phyloP scores from a whole-genome alignment of 192 early-diverging fungal genomes.

The Gigaspora rosea region DNA sequence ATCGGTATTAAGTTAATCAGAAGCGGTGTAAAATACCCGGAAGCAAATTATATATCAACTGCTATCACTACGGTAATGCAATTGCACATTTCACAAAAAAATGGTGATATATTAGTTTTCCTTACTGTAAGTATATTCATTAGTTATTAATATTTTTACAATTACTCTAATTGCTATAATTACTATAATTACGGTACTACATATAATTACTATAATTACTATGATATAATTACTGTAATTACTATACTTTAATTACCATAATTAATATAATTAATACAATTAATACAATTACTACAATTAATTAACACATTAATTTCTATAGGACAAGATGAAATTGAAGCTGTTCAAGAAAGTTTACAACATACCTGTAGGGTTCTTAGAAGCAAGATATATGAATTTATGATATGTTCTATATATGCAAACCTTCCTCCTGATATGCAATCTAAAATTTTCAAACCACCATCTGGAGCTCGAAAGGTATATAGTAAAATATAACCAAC shows the following conservation, averaged over 20 bases:
- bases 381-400: conserved; percentile 82
- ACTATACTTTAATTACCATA: too few relatives aligned
- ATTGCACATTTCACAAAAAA: conserved; percentile 84
- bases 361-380: conserved; percentile 81
- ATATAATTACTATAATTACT: too few relatives aligned
- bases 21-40: too few relatives aligned
- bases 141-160: too few relatives aligned
- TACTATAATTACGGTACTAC: too few relatives aligned
- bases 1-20: too few relatives aligned
- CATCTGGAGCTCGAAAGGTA: conserved; percentile 87
- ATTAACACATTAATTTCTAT: not conserved
- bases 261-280: too few relatives aligned
- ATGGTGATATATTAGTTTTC: conserved; percentile 93
- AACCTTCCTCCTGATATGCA: conserved; percentile 96
- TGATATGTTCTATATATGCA: conserved; percentile 96
- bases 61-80: conserved; percentile 91
- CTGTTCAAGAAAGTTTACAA: conserved; percentile 76
- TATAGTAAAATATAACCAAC: too few relatives aligned
- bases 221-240: too few relatives aligned
- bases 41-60: conserved; percentile 92
- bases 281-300: too few relatives aligned
- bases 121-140: conserved; percentile 71
- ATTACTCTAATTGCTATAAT: too few relatives aligned
- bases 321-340: conserved; percentile 95
- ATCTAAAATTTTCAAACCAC: conserved; percentile 94